phyloP scores from a whole-genome alignment of 2,329 filamentous ascomycete species.

The Fusarium acutatum region DNA sequence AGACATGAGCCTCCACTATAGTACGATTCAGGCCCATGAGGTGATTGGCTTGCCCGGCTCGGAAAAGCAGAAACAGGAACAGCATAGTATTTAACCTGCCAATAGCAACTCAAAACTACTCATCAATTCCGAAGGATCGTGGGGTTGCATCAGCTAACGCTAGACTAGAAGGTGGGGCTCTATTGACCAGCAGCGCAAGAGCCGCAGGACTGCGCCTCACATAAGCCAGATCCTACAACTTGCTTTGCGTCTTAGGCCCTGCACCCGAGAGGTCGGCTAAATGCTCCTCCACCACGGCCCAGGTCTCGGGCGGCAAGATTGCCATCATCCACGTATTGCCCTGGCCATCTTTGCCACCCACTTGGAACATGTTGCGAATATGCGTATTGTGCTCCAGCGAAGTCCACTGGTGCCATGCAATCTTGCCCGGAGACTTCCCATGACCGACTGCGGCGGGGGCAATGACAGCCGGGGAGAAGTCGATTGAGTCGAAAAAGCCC shows the following conservation, averaged over 20 bases:
- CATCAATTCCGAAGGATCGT: neutral
- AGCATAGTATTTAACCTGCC: neutral
- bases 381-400: neutral
- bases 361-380: slow-evolving; percentile 4
- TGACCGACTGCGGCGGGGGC: neutral
- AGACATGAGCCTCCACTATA: neutral
- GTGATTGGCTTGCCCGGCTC: neutral
- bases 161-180: rapidly evolving
- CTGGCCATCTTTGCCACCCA: neutral
- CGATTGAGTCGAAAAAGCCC: neutral
- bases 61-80: neutral
- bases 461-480: neutral
- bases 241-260: neutral
- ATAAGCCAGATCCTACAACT: neutral
- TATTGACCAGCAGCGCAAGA: neutral
- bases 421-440: neutral
- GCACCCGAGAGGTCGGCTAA: neutral
- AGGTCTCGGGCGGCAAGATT: neutral
- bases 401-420: slow-evolving; percentile 5
- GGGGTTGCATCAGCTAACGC: neutral
- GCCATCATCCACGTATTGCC: slow-evolving; percentile 11
- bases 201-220: neutral
- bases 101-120: neutral
- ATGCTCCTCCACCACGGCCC: neutral
- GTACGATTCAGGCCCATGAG: neutral